Percentiles rank a stretch among this genome's conserved stretches.
Conservation (phyloP, 306 rosid genomes). For the Potentilla sterilis region DNA sequence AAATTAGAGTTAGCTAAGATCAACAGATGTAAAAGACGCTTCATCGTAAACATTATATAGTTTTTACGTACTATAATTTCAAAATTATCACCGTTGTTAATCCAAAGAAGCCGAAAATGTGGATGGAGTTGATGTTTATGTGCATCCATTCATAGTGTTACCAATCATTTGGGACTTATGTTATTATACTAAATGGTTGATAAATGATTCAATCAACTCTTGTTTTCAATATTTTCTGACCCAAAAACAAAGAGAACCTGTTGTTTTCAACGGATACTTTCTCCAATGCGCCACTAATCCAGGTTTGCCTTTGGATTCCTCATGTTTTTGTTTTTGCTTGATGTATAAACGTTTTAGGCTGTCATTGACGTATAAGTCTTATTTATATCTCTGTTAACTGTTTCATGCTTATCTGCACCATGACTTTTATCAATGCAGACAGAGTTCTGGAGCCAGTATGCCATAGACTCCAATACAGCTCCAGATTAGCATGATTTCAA, state of each 20-base stretch:
- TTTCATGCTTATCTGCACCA: slow-evolving; percentile 20
- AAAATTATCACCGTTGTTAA: too few species aligned
- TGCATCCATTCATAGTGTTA: background rate
- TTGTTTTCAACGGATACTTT: background rate
- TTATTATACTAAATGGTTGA: too few species aligned
- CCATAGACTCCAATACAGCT: slow-evolving; percentile 17
- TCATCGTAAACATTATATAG: background rate
- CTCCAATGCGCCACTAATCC: background rate
- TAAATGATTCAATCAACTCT: background rate
- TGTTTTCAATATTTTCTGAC: background rate
- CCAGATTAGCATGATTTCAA: slow-evolving; percentile 25
- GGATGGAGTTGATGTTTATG: background rate
- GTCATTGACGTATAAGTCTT: background rate
- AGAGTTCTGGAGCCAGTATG: background rate
- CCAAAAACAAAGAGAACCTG: background rate
- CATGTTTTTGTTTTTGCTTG: background rate
- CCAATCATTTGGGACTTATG: too few species aligned
- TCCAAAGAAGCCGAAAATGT: background rate
- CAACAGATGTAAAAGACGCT: background rate
- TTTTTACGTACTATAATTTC: too few species aligned
- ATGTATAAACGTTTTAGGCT: background rate
- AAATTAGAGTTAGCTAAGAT: background rate
- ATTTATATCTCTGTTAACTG: background rate
- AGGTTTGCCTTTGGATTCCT: background rate
- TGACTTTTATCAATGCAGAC: slow-evolving; percentile 14